A percentile compares a stretch with the other conserved stretches of the same genome.
Conservation (phyloP, 1,284 basidiomycete species). For the Blastosporella zonata region DNA sequence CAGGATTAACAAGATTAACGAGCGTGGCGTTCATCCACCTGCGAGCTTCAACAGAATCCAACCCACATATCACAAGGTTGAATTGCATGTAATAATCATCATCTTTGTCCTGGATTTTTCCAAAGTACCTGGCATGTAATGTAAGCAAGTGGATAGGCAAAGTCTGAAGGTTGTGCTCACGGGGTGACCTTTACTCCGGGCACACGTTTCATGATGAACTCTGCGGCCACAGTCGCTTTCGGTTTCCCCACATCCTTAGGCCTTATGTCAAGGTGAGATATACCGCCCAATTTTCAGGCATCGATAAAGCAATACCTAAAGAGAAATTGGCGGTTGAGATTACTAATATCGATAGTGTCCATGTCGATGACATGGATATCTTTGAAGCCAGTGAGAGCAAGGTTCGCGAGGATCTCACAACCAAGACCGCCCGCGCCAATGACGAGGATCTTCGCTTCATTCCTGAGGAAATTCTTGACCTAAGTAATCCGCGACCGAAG, state of each 20-base stretch:
- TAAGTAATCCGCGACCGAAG: slow-evolving; percentile 11
- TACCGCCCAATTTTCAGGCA: not conserved
- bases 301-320: slow-evolving; percentile 65
- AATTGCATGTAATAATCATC: slow-evolving; percentile 97
- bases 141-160: not conserved
- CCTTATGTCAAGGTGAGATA: slow-evolving; percentile 38
- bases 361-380: slow-evolving; percentile 99
- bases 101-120: slow-evolving; percentile 98
- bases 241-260: slow-evolving; percentile 90
- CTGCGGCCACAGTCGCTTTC: slow-evolving; percentile 92
- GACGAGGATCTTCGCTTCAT: slow-evolving; percentile 89
- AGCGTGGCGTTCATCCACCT: slow-evolving; percentile 99
- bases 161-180: slow-evolving; percentile 44
- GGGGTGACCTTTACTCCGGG: slow-evolving; percentile 93
- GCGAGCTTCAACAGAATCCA: slow-evolving; percentile 96
- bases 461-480: slow-evolving; percentile 87
- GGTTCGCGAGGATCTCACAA: slow-evolving; percentile 92
- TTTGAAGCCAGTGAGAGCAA: slow-evolving; percentile 92
- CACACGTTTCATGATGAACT: slow-evolving; percentile 93
- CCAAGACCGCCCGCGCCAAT: slow-evolving; percentile 96
- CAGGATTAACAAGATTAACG: slow-evolving; percentile 89
- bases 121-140: slow-evolving; percentile 68
- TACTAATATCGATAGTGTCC: slow-evolving; percentile 99
- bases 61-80: slow-evolving; percentile 93
- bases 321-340: slow-evolving; percentile 97